A percentile compares a stretch with the other conserved stretches of the same genome.
Evolutionary conservation across 2,329 filamentous ascomycete species (phyloP).

Genomic region (Tolypocladium inflatum): DNA sequence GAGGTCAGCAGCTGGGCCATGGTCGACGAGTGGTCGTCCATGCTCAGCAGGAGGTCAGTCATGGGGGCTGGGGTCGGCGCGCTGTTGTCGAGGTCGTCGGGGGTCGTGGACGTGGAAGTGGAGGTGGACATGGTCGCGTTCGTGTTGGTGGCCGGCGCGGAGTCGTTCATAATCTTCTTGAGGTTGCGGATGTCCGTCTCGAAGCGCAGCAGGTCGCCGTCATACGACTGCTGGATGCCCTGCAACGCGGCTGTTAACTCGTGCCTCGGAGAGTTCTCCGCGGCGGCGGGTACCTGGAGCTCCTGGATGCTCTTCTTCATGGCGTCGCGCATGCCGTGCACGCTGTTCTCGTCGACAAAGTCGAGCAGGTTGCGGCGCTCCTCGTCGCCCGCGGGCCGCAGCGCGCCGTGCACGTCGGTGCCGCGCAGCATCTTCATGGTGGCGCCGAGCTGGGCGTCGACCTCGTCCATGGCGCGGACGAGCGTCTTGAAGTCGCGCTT

Average conservation of each 20-base stretch:
- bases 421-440: slow-evolving; percentile 57
- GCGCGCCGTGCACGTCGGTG: slow-evolving; percentile 53
- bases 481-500: slow-evolving; percentile 52
- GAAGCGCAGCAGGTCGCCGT: slow-evolving; percentile 65
- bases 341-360: slow-evolving; percentile 65
- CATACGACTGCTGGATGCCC: slow-evolving; percentile 62
- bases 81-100: slow-evolving; percentile 21
- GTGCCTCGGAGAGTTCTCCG: not conserved
- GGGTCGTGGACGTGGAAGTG: slow-evolving; percentile 7
- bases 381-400: slow-evolving; percentile 47
- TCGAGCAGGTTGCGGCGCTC: slow-evolving; percentile 57
- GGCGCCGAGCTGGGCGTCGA: slow-evolving; percentile 52
- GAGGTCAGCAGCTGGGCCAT: slow-evolving; percentile 77
- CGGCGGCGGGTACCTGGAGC: slow-evolving; percentile 42
- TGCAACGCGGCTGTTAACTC: slow-evolving; percentile 12
- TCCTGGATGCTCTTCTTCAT: slow-evolving; percentile 64
- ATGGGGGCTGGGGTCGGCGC: slow-evolving; percentile 24
- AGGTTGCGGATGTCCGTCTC: slow-evolving; percentile 63
- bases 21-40: slow-evolving; percentile 67
- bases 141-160: slow-evolving; percentile 1
- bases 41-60: slow-evolving; percentile 44
- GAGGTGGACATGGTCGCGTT: not conserved
- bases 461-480: slow-evolving; percentile 55
- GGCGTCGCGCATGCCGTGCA: slow-evolving; percentile 54
- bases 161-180: slow-evolving; percentile 43